Evolutionary conservation across 2,329 filamentous ascomycete genomes (phyloP).

Genomic region (Orbilia oligospora): DNA sequence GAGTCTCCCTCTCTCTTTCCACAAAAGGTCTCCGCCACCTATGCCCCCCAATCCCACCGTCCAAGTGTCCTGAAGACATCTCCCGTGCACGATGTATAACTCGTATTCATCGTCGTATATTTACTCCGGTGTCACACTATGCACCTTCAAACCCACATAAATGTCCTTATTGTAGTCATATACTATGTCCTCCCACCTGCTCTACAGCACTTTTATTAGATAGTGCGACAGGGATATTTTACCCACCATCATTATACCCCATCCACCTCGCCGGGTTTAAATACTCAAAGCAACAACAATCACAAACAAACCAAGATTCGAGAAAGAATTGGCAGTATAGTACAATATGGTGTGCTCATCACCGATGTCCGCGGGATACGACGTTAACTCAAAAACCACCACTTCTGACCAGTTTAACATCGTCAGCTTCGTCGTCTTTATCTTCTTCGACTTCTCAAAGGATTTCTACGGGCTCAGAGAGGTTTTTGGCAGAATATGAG

Average conservation of each 20-base stretch:
- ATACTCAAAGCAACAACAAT: conserved; percentile 18
- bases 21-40: conserved; percentile 40
- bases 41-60: conserved; percentile 31
- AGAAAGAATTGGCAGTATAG: conserved; percentile 31
- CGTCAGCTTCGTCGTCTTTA: background rate
- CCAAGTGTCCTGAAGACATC: background rate
- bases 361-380: conserved; percentile 49
- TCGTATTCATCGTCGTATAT: conserved; percentile 26
- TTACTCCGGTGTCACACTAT: conserved; percentile 10
- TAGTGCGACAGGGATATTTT: conserved; percentile 40
- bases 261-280: conserved; percentile 35
- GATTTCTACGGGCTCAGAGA: background rate
- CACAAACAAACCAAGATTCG: background rate
- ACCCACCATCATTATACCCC: conserved; percentile 36
- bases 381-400: conserved; percentile 28
- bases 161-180: conserved; percentile 46
- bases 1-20: conserved; percentile 45
- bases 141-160: conserved; percentile 6
- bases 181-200: conserved; percentile 41
- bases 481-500: conserved; percentile 32
- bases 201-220: conserved; percentile 44
- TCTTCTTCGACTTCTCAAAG: background rate
- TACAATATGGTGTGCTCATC: conserved; percentile 52
- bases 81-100: conserved; percentile 20
- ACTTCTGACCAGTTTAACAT: conserved; percentile 7